A percentile compares a stretch with the other conserved stretches of the same genome.
Conservation (phyloP, 1,284 basidiomycete genomes). For the Dichomitus squalens region DNA sequence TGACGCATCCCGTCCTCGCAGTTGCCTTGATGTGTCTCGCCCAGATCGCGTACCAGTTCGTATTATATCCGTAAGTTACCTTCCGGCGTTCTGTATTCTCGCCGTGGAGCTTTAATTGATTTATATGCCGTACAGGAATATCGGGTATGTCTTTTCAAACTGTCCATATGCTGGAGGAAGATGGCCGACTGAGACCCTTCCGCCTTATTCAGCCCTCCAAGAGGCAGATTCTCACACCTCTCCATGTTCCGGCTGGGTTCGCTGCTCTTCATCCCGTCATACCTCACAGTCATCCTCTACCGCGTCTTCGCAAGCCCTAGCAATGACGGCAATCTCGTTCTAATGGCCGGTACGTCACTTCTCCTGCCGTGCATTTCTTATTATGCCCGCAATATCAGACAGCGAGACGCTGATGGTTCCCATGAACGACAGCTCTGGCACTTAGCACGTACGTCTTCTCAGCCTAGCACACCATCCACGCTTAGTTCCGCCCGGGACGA, state of each 20-base stretch:
- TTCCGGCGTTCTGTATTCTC: neutral
- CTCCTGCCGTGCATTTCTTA: neutral
- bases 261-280: constrained; percentile 76
- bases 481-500: no score
- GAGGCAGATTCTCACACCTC: constrained; percentile 81
- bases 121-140: constrained; percentile 14
- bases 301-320: constrained; percentile 63
- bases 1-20: constrained; percentile 31
- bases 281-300: constrained; percentile 73
- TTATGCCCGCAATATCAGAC: neutral
- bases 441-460: constrained; percentile 66
- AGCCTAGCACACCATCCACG: neutral
- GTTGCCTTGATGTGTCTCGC: constrained; percentile 82
- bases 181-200: neutral
- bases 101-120: neutral
- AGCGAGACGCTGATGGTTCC: constrained; percentile 2
- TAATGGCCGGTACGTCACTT: constrained; percentile 67
- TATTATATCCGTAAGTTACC: constrained; percentile 73
- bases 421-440: constrained; percentile 51
- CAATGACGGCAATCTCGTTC: constrained; percentile 63
- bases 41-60: constrained; percentile 82
- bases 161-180: neutral
- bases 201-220: constrained; percentile 48
- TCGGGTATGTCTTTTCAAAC: constrained; percentile 14
- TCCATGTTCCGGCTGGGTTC: constrained; percentile 85